These are phyloP conservation scores for Metroxylon sagu DNA, from an alignment of 176 grass and related monocot genomes.

Conservation along the genomic window DNA sequence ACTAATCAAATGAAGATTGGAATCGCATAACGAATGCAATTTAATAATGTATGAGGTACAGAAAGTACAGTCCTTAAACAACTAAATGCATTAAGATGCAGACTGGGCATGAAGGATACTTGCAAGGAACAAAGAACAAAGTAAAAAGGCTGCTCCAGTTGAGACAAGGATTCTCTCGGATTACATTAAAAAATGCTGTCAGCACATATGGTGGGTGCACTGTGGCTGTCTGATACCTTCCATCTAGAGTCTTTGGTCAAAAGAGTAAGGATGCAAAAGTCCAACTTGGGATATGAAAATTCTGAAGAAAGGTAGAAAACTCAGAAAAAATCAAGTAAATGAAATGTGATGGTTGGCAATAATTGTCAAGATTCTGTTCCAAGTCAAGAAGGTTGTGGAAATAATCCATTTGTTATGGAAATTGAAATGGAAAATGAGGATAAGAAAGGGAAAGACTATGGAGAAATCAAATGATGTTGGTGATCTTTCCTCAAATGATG, in stretches of 20 bases:
- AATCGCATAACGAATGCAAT: no score
- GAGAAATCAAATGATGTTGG: background rate
- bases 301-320: conserved; percentile 62
- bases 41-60: no score
- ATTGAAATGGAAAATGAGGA: conserved; percentile 26
- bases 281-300: conserved; percentile 83
- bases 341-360: conserved; percentile 12
- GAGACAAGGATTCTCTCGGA: conserved; percentile 72
- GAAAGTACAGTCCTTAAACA: no score
- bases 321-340: conserved; percentile 21
- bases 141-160: conserved; percentile 46
- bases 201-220: conserved; percentile 27
- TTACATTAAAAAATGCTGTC: conserved; percentile 58
- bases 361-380: conserved; percentile 18
- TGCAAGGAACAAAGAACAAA: conserved; percentile 69
- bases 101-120: conserved; percentile 65
- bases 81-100: conserved; percentile 11
- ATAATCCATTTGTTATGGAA: conserved; percentile 21
- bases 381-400: conserved; percentile 27
- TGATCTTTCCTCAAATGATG: conserved; percentile 27
- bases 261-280: conserved; percentile 57
- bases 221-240: conserved; percentile 53
- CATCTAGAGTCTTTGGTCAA: conserved; percentile 62
- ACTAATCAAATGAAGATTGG: no score
- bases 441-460: conserved; percentile 13